Base-by-base conservation (phyloP, 2,329 filamentous ascomycete genomes). In the Myriosclerotinia curreyana region DNA sequence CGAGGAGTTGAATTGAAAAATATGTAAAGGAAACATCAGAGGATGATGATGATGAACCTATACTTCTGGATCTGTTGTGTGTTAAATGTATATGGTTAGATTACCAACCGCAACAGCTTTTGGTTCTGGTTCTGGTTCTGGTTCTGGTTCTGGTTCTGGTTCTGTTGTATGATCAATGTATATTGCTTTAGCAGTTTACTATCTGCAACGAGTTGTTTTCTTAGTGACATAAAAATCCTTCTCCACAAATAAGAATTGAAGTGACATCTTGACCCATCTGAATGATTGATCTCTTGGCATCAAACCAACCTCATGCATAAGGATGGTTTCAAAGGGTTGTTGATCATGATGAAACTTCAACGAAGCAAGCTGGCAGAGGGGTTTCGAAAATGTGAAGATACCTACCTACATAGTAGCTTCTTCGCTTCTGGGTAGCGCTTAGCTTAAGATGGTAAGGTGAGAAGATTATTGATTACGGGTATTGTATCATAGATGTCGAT, bases 291-390 rank as follows among this genome's bases (percentile, higher is more conserved):
- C 15, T 8, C 40, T n/a, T 42, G 5, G 54, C 15, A 56, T 31
- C 36, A 31, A 42, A 20, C 38, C 44, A 42, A 20, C 38, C 44
- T 44, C 9, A 44, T 44, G 25, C 40, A 31, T n/a, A 42, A 22
- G 54, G 15, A 17, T 34, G 25, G 54, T 58, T 58, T 58, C 54
- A 28, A 31, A 34, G 3, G 2, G 17, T 9, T 44, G n/a, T n/a
- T n/a, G n/a, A n/a, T n/a, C n/a, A n/a, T n/a, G 40, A 25, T 46
- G 54, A 58, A 58, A 58, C 54, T 40, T 40, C 34, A 40, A 28
- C 22, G 17, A n/a, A 20, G 52, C n/a, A n/a, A n/a, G n/a, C n/a
- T n/a, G n/a, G n/a, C n/a, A n/a, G n/a, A n/a, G n/a, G n/a, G n/a
- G n/a, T n/a, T n/a, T n/a, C n/a, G n/a, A n/a, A n/a, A n/a, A n/a